A percentile compares a stretch with the other conserved stretches of the same genome.
phyloP scores from a whole-genome alignment of 345 rosid species.

The Lagerstroemia speciosa region DNA sequence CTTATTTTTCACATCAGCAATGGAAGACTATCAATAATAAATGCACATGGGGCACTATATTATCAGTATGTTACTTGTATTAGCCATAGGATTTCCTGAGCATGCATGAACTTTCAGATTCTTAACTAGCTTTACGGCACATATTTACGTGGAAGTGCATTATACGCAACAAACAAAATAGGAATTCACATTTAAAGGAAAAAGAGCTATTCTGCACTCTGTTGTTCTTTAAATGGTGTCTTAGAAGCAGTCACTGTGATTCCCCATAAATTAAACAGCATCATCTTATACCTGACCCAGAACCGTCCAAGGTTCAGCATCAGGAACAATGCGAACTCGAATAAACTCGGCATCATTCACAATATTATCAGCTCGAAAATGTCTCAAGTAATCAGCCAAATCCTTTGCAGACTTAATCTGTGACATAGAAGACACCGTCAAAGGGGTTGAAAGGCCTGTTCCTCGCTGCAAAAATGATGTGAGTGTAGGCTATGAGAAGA shows the following conservation, averaged over 20 bases:
- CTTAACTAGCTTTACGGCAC: not conserved
- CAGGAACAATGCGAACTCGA: slow-evolving; percentile 67
- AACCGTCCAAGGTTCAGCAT: slow-evolving; percentile 71
- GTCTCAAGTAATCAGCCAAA: slow-evolving; percentile 55
- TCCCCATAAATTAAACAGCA: not conserved
- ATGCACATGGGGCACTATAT: not conserved
- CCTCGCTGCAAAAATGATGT: slow-evolving; percentile 56
- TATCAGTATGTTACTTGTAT: not conserved
- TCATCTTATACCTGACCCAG: slow-evolving; percentile 65
- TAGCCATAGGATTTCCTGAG: not conserved
- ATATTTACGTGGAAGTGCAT: not conserved
- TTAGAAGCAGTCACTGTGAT: not conserved
- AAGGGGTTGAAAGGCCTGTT: slow-evolving; percentile 84
- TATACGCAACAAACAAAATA: not conserved
- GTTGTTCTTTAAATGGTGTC: not conserved
- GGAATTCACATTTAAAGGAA: not conserved
- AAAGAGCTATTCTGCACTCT: not conserved
- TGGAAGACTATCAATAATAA: not conserved
- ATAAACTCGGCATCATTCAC: slow-evolving; percentile 85
- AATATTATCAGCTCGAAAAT: slow-evolving; percentile 83
- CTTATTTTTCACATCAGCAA: not conserved
- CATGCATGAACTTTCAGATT: not conserved
- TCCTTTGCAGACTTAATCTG: slow-evolving; percentile 58
- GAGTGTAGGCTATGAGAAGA: slow-evolving; percentile 4
- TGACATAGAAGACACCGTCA: slow-evolving; percentile 74